Evolutionary conservation across 805 yeast species (phyloP).

Genomic region (Hanseniaspora meyeri): DNA sequence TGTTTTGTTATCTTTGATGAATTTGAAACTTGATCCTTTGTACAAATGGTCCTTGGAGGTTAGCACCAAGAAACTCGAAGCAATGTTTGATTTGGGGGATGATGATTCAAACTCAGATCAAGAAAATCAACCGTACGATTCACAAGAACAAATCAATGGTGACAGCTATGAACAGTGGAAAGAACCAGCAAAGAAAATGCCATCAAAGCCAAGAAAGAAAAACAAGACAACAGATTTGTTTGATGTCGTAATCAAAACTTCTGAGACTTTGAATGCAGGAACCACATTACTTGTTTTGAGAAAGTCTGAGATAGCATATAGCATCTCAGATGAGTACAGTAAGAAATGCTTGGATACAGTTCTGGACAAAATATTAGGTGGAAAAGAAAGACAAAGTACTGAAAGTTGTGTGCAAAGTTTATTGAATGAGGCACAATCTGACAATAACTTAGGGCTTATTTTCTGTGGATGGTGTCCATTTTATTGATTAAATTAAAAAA

Average conservation of each 20-base stretch:
- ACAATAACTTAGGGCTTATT: conserved; percentile 55
- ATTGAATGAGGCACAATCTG: conserved; percentile 61
- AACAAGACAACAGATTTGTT: background rate
- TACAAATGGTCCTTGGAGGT: conserved; percentile 82
- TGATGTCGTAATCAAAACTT: background rate
- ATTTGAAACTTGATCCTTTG: conserved; percentile 81
- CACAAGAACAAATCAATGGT: too few relatives aligned
- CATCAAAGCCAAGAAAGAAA: background rate
- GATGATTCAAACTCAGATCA: conserved; percentile 17
- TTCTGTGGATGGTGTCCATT: conserved; percentile 82
- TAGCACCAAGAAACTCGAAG: conserved; percentile 10
- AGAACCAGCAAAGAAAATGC: background rate
- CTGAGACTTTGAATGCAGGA: background rate
- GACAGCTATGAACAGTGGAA: too few relatives aligned
- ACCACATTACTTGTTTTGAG: background rate
- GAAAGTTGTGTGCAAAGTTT: conserved; percentile 79
- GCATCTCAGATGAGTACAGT: conserved; percentile 5
- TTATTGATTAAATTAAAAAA: conserved; percentile 27
- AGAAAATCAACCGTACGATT: too few relatives aligned
- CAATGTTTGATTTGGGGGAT: conserved; percentile 18
- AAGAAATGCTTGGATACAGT: conserved; percentile 1
- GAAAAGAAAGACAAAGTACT: conserved; percentile 55
- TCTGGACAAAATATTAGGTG: conserved; percentile 9
- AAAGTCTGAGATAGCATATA: background rate
- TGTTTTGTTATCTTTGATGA: conserved; percentile 71